Base-by-base conservation (phyloP, 2,329 filamentous ascomycete genomes). In the Phoma herbarum region DNA sequence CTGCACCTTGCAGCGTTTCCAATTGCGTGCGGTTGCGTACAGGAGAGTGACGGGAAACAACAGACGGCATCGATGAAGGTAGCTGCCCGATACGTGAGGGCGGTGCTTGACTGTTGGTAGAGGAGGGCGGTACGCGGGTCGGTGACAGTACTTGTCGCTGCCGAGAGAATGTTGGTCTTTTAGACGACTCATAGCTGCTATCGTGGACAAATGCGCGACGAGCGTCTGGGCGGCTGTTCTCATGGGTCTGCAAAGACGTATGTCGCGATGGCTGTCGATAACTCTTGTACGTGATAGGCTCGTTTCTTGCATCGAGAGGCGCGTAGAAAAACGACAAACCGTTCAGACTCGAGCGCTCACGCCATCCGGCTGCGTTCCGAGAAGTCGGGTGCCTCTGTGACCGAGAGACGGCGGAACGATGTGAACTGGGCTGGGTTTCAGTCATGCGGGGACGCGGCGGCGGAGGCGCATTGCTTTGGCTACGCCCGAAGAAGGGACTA, bases 401-500 rank as follows among this genome's bases (percentile, higher is more conserved):
- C 60, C 12, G 72, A 73, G 62, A 75, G 51, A 39, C 62, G 59
- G 25, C 64, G 57, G 59, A 74, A 69, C n/a, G 68, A 68, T 39
- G 61, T 59, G 63, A 70, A 70, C 73, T 74, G 61, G 56, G 44
- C 28, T 67, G 59, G 46, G 57, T 67, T 65, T 75, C 68, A 72
- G 69, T 60, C 61, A 67, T 53, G 54, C 63, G 49, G 47, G 58
- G 26, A 44, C 56, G 56, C 39, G 62, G 52, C 46, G 52, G 52
- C 8, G 45, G 14, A 52, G 61, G 56, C 55, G 59, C 60, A 59
- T 59, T 57, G 37, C 49, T 61, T 60, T 57, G 63, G 45, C 52
- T 67, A 59, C 54, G 66, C 44, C 60, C 65, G 61, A 80, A 79
- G 61, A 78, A 79, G 10, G 78, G 76, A 73, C 78, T 80, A 73